These are phyloP conservation scores for Volvox africanus DNA, from an alignment of 139 green algal genomes.

Conservation along the genomic window DNA sequence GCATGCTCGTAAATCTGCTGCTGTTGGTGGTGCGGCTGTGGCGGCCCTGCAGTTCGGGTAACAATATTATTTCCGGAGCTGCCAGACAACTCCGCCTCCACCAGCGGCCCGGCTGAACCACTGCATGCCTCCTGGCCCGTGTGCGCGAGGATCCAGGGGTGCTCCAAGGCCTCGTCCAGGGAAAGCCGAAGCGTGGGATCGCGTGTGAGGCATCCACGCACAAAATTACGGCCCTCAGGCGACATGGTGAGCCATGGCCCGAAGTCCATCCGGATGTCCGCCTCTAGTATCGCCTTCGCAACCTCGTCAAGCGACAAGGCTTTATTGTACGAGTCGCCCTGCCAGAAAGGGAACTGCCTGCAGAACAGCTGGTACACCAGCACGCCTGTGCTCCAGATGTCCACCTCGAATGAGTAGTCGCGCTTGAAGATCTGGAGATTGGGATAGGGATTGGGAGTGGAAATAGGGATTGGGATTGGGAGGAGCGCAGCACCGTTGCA, in stretches of 20 bases:
- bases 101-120: background rate
- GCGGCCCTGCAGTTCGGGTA: background rate
- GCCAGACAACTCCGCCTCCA: background rate
- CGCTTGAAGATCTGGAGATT: conserved; percentile 72
- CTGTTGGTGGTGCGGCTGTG: background rate
- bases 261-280: conserved; percentile 49
- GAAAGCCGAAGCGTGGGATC: conserved; percentile 56
- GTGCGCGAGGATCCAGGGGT: conserved; percentile 60
- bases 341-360: conserved; percentile 72
- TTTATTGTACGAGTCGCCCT: conserved; percentile 47
- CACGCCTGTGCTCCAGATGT: conserved; percentile 86
- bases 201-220: conserved; percentile 58
- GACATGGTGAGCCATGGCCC: conserved; percentile 66
- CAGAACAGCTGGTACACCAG: conserved; percentile 83
- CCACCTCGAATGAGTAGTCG: conserved; percentile 77
- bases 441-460: background rate
- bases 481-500: no score
- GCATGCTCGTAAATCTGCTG: background rate
- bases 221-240: conserved; percentile 56
- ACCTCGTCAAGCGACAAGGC: conserved; percentile 61
- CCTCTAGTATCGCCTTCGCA: conserved; percentile 45
- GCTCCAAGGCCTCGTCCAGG: conserved; percentile 58
- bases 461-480: no score
- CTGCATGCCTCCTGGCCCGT: no score
- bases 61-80: conserved; percentile 34